These are phyloP conservation scores for Penicillium sp. DNA, from an alignment of 2,329 filamentous ascomycete genomes.

Conservation along the genomic window DNA sequence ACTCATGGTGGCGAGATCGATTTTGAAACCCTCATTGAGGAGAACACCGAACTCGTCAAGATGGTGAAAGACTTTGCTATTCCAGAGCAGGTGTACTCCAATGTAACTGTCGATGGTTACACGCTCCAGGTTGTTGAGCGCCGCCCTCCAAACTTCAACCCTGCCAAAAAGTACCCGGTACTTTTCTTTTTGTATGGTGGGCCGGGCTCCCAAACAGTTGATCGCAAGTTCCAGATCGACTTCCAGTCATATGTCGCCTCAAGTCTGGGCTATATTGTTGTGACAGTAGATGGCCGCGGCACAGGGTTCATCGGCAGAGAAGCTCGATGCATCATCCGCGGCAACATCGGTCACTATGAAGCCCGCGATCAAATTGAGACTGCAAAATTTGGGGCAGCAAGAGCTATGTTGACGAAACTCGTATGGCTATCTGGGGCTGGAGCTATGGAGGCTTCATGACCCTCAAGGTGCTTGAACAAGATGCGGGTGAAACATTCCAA, in stretches of 20 bases:
- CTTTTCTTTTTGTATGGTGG: constrained; percentile 95
- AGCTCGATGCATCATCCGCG: constrained; percentile 78
- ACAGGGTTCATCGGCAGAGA: constrained; percentile 88
- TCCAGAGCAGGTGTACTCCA: constrained; percentile 79
- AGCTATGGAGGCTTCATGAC: constrained; percentile 95
- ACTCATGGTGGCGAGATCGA: constrained; percentile 68
- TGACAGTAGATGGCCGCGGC: constrained; percentile 90
- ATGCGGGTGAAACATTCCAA: constrained; percentile 84
- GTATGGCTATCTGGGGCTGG: constrained; percentile 97
- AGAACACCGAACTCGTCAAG: constrained; percentile 70
- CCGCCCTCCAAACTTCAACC: constrained; percentile 83
- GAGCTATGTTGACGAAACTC: constrained; percentile 76
- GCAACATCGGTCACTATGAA: constrained; percentile 82
- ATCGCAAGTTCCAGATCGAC: constrained; percentile 77
- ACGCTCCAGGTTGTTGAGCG: constrained; percentile 76
- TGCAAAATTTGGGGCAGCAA: constrained; percentile 82
- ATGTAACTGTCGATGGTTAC: constrained; percentile 79
- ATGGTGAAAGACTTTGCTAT: constrained; percentile 76
- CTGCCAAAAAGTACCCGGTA: constrained; percentile 84
- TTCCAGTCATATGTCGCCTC: constrained; percentile 90
- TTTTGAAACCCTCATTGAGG: constrained; percentile 73
- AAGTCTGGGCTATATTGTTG: constrained; percentile 84
- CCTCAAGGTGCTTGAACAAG: constrained; percentile 89
- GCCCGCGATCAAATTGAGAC: constrained; percentile 88
- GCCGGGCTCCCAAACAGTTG: constrained; percentile 86